Evolutionary conservation across 2,329 filamentous ascomycete species (phyloP).

Genomic region (Neonectria punicea): DNA sequence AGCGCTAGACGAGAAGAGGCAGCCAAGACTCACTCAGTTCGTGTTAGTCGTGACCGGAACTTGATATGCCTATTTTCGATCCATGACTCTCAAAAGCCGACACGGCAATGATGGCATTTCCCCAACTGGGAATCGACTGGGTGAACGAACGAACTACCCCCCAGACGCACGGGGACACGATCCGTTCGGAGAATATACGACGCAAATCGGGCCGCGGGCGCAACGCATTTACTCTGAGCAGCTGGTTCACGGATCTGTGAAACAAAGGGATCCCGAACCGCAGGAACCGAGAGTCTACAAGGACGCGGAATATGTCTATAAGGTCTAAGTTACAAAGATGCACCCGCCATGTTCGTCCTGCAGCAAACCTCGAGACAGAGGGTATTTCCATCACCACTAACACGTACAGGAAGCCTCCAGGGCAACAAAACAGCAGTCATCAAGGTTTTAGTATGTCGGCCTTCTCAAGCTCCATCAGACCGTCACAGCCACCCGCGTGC

Average conservation of each 20-base stretch:
- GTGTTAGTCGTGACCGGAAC: background rate
- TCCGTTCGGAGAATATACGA: slow-evolving; percentile 5
- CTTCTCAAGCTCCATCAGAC: slow-evolving; percentile 17
- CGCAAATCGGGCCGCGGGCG: background rate
- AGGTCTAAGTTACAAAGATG: background rate
- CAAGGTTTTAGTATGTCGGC: background rate
- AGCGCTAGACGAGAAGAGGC: slow-evolving; percentile 12
- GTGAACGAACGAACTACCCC: background rate
- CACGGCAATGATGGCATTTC: background rate
- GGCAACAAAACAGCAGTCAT: background rate
- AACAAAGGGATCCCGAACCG: slow-evolving; percentile 1
- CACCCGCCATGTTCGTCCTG: too few species aligned
- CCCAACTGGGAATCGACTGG: background rate
- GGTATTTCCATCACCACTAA: background rate
- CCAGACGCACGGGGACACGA: background rate
- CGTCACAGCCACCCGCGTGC: slow-evolving; percentile 37
- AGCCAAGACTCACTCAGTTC: slow-evolving; percentile 2
- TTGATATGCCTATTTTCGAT: slow-evolving; percentile 1
- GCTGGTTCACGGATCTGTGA: slow-evolving; percentile 9
- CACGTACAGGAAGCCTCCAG: background rate
- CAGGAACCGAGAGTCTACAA: background rate
- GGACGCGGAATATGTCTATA: background rate
- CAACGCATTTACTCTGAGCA: slow-evolving; percentile 3
- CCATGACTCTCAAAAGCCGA: background rate
- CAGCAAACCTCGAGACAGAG: background rate